Evolutionary conservation across 1,284 basidiomycete species (phyloP), one percentile per base, ranked within the genome.

Genomic region (Singerocomus rubriflavus): DNA sequence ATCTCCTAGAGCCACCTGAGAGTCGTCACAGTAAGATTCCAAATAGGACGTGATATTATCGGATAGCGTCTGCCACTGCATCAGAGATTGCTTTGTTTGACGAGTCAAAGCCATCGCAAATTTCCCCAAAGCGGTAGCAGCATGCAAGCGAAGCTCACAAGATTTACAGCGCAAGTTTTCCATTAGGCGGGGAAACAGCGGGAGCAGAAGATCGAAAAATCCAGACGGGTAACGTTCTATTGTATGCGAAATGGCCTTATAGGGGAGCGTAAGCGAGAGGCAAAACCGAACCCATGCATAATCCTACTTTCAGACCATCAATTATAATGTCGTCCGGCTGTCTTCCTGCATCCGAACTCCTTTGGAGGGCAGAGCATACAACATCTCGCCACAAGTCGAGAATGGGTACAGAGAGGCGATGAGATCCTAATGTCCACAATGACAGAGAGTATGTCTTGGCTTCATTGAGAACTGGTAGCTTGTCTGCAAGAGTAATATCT

Each of bases 371-470:
- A 0, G 53, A 56, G 21, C 64, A 50, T 10, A 80, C 56, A 5
- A 64, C 57, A 8, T 52, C 35, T 33, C 56, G 62, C 13, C 58
- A 62, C 42, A 68, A 60, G 12, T 50, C 48, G 27, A 84, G 53
- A 13, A 76, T 56, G 5, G 61, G 46, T 6, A 53, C 17, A 1
- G 80, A 75, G 5, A 85, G 66, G 45, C 68, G 70, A 50, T 82
- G 76, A 16, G 64, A 69, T 52, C 72, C 70, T 31, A 86, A 62
- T 27, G 73, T 71, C 73, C 75, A 82, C 14, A 78, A 53, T 17
- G 76, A 72, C 29, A 82, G 63, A 1, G 72, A 70, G 54, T 71
- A 70, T 8, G 73, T 76, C 61, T 81, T 82, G 6, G 62, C 58
- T 17, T 71, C 61, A 50, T 74, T 74, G 6, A 72, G 69, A 3